Evolutionary conservation across 1,284 basidiomycete species (phyloP), one percentile per base, ranked within the genome.

Genomic region (Melampsora americana): DNA sequence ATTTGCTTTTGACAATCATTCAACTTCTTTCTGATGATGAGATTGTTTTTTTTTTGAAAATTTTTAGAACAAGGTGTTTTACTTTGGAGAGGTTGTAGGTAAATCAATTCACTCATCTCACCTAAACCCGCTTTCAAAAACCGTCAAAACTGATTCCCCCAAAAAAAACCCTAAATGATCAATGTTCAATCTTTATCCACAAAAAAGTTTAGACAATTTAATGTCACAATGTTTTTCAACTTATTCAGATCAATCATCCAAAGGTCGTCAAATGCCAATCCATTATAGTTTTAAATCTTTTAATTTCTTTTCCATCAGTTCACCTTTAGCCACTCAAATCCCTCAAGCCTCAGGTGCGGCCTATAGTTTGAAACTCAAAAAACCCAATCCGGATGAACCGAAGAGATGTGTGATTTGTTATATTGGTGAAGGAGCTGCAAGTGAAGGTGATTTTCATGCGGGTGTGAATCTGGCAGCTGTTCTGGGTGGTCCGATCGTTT

Each of bases 331-430:
- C 1, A 97, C 94, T 0, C 94, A 97, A 84, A 93, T 97, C 78
- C 95, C 94, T 0, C 93, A 96, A 84, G 95, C 93, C 7, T 93
- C 94, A 0, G 95, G 95, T 5, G 92, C 95, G 4, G 94, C 88
- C 0, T 96, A 92, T 82, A 92, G 93, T 0, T 86, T 97, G 71
- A 91, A 91, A 81, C 90, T 77, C 86, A 90, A 69, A 86, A 88
- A 87, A 78, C 90, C 90, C n/a, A n/a, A n/a, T 11, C n/a, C n/a
- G n/a, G 30, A 23, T 61, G 28, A 46, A 2, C 77, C 80, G 59
- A 71, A 73, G 2, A 79, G 82, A 56, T 90, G 94, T 65, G 93
- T 93, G 0, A 90, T 90, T 7, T 93, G 93, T 77, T 96, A 90
- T 84, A 95, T 95, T 80, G 95, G 94, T n/a, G 87, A 88, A 80